A percentile compares a stretch with the other conserved stretches of the same genome.
Evolutionary conservation across 441 rosid species (phyloP).

Genomic region (Populus hybrid): DNA sequence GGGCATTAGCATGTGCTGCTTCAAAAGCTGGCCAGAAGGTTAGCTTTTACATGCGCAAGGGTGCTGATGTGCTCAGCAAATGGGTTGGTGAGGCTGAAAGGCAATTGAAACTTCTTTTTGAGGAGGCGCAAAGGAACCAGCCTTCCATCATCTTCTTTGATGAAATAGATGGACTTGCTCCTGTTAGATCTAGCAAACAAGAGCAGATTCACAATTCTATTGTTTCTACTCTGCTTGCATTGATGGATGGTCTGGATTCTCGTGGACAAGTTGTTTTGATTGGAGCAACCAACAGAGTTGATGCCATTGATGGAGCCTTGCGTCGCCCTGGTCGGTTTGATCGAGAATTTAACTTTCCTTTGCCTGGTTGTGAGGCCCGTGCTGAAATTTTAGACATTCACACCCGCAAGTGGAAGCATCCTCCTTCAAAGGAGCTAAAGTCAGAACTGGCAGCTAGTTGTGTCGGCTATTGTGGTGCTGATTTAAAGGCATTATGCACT

Average conservation of each 20-base stretch:
- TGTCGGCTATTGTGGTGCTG: constrained; percentile 99
- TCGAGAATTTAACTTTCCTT: constrained; percentile 96
- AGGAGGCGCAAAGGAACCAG: constrained; percentile 98
- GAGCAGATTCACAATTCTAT: constrained; percentile 99
- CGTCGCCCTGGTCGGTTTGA: constrained; percentile 99
- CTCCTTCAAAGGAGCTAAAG: constrained; percentile 84
- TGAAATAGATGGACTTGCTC: constrained; percentile 99
- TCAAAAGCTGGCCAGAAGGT: constrained; percentile 99
- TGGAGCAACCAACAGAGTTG: constrained; percentile 99
- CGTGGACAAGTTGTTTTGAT: constrained; percentile 99
- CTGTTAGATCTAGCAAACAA: constrained; percentile 98
- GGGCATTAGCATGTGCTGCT: constrained; percentile 99
- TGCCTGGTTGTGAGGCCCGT: constrained; percentile 98
- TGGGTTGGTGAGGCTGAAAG: constrained; percentile 99
- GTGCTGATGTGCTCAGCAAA: constrained; percentile 99
- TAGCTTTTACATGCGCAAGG: constrained; percentile 99
- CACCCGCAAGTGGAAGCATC: constrained; percentile 96
- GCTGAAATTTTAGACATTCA: constrained; percentile 96
- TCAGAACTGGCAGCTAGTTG: constrained; percentile 95
- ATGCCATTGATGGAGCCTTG: constrained; percentile 99
- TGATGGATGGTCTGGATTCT: constrained; percentile 99
- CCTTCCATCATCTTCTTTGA: constrained; percentile 99
- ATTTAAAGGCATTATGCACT: constrained; percentile 93
- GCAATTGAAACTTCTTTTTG: constrained; percentile 92
- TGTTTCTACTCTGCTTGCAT: constrained; percentile 95